Percentiles rank a stretch among this genome's conserved stretches.
phyloP scores from a whole-genome alignment of 257 asterid species.

The Solanum okadae region DNA sequence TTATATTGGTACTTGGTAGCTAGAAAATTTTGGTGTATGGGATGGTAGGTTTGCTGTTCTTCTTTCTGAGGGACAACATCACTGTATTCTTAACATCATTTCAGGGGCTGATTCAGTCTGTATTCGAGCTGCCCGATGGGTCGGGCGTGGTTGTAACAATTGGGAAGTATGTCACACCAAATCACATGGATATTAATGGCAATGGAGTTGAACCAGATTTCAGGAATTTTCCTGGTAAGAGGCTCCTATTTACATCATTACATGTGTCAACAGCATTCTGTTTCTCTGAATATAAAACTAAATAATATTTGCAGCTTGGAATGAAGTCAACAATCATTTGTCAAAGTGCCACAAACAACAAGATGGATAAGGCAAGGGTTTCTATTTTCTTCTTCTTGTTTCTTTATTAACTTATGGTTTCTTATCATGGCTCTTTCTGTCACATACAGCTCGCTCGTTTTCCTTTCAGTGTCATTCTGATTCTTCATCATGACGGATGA shows the following conservation, averaged over 20 bases:
- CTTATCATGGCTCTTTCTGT: background rate
- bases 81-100: background rate
- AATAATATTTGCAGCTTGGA: conserved; percentile 56
- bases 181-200: conserved; percentile 78
- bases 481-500: background rate
- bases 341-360: conserved; percentile 61
- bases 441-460: background rate
- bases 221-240: conserved; percentile 67
- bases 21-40: background rate
- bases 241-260: background rate
- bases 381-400: background rate
- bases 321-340: conserved; percentile 50
- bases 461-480: background rate
- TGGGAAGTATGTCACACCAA: conserved; percentile 94
- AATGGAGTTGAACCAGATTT: conserved; percentile 94
- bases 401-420: background rate
- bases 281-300: background rate
- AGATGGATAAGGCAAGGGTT: conserved; percentile 26
- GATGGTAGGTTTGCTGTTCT: background rate
- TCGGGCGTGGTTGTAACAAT: conserved; percentile 91
- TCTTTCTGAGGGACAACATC: background rate
- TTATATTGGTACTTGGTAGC: background rate
- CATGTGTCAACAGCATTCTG: background rate
- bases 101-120: conserved; percentile 97
- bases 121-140: conserved; percentile 91